Conservation (phyloP, 225 moss, liverwort and hornwort species). For the Sphagnum contortum region DNA sequence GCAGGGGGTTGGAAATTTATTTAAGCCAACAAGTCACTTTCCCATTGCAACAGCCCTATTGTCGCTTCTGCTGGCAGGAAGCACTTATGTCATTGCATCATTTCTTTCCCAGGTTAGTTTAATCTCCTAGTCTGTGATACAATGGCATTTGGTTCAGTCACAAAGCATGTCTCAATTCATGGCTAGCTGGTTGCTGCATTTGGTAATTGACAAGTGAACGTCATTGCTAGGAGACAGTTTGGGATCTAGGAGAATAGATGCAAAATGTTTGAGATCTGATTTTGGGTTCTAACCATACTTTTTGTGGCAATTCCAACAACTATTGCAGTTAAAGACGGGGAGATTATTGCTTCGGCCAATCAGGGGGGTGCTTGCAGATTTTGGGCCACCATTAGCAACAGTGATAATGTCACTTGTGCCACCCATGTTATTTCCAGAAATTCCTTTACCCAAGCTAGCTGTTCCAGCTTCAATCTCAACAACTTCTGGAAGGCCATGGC, state of each 20-base stretch:
- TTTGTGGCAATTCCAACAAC: neutral
- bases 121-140: neutral
- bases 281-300: too few relatives aligned
- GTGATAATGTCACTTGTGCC: slow-evolving; percentile 57
- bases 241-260: neutral
- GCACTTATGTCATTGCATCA: slow-evolving; percentile 53
- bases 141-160: too few relatives aligned
- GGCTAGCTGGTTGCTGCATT: too few relatives aligned
- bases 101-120: slow-evolving; percentile 37
- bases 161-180: too few relatives aligned
- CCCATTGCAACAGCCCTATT: slow-evolving; percentile 52
- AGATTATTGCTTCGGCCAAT: slow-evolving; percentile 47
- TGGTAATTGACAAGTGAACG: too few relatives aligned
- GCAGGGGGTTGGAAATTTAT: slow-evolving; percentile 50
- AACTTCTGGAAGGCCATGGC: slow-evolving; percentile 51
- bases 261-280: too few relatives aligned
- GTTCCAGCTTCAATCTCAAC: slow-evolving; percentile 37
- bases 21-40: slow-evolving; percentile 45
- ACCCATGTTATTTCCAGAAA: slow-evolving; percentile 34
- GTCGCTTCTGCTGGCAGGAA: slow-evolving; percentile 48
- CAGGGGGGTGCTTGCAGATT: slow-evolving; percentile 51
- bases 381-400: slow-evolving; percentile 56
- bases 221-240: too few relatives aligned
- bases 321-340: slow-evolving; percentile 47
- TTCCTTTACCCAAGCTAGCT: slow-evolving; percentile 46